Evolutionary conservation across 805 yeast genomes (phyloP), one percentile per base, ranked within the genome.

Genomic region (Hanseniaspora pseudoguilliermondii): DNA sequence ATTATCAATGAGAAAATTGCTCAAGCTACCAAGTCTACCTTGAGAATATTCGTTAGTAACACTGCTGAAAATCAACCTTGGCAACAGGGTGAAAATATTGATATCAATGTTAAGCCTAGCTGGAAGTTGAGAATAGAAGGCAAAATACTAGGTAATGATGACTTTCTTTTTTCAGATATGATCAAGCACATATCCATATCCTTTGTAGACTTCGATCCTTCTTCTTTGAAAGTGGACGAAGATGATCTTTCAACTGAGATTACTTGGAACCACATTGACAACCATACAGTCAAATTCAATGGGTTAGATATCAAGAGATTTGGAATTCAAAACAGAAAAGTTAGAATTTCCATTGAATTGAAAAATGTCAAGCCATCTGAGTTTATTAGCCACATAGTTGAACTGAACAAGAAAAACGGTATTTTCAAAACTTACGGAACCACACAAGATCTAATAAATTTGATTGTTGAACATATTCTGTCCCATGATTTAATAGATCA

Each of bases 51-150:
- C 65, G 74, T 93, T 20, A 88, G 90, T 63, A 88, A 86, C 65
- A 83, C 87, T 5, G 73, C 84, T 34, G 86, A 83, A 59, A 86
- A 86, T 66, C 97, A 91, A 70, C 86, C 91, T 46, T 93, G 97
- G 97, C 91, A 85, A 66, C 59, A 64, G 27, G 47, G 47, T n/a
- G 43, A 46, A 21, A 32, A 46, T 5, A 51, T 53, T 35, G 50
- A 46, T 20, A 29, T 46, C 3, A 35, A 46, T 42, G 65, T 62
- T 3, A 79, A 75, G 46, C 77, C 86, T 2, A 66, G 79, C 1
- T 91, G 97, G 97, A 84, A 93, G 1, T 75, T 91, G 60, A 76
- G 95, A 57, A 78, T 93, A 27, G 97, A 93, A 69, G 98, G 98
- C 15, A 74, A 90, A 58, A 71, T 87, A 25, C 71, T 90, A 20